A percentile compares a stretch with the other conserved stretches of the same genome.
Conservation (phyloP, 2,329 filamentous ascomycete genomes). For the Hypocreales sp. region DNA sequence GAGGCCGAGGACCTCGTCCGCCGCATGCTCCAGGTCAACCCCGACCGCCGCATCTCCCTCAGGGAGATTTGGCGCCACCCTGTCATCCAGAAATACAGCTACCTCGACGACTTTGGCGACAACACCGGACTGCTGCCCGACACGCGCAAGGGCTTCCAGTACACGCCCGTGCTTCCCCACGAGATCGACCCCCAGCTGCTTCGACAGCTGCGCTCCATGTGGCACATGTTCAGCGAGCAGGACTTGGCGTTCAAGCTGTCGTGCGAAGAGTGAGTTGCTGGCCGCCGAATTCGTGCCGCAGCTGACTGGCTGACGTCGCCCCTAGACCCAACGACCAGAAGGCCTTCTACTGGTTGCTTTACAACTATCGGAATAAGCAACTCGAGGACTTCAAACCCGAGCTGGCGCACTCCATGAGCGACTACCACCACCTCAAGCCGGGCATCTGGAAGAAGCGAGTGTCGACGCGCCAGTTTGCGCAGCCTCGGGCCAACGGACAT, state of each 20-base stretch:
- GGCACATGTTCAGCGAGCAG: conserved; percentile 71
- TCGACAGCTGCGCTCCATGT: conserved; percentile 75
- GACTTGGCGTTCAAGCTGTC: conserved; percentile 55
- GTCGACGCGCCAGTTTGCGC: conserved; percentile 44
- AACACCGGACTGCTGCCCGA: conserved; percentile 36
- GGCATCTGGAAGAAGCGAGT: conserved; percentile 41
- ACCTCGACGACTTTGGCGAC: conserved; percentile 51
- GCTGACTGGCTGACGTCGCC: conserved; percentile 5
- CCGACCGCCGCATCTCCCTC: conserved; percentile 64
- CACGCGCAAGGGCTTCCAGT: conserved; percentile 45
- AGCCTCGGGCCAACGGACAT: conserved; percentile 27
- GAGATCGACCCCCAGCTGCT: conserved; percentile 72
- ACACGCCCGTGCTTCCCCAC: conserved; percentile 39
- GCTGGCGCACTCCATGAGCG: conserved; percentile 73
- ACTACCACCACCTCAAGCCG: conserved; percentile 68
- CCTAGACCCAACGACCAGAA: conserved; percentile 78
- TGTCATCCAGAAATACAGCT: conserved; percentile 70
- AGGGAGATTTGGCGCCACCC: conserved; percentile 75
- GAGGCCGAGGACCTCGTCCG: conserved; percentile 67
- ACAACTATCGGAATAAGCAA: conserved; percentile 69
- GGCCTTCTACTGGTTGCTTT: conserved; percentile 75
- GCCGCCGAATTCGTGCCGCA: not conserved
- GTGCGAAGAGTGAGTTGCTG: conserved; percentile 39
- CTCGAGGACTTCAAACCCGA: conserved; percentile 75
- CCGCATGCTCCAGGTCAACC: conserved; percentile 65